A percentile compares a stretch with the other conserved stretches of the same genome.
phyloP scores from a whole-genome alignment of 2,329 filamentous ascomycete genomes.

The Fusarium armeniacum region DNA sequence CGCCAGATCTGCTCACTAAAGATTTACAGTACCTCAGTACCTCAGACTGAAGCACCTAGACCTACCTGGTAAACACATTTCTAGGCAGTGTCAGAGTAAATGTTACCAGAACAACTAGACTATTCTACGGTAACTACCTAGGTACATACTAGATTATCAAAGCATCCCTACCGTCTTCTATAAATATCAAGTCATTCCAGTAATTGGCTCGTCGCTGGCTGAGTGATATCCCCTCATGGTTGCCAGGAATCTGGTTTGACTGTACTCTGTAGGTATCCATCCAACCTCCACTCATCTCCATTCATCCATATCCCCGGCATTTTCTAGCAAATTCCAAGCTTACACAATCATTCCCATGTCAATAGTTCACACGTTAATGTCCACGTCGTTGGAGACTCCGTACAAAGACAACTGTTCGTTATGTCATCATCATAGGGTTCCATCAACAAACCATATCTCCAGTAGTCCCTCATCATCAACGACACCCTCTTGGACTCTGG shows the following conservation, averaged over 20 bases:
- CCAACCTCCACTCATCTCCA: conserved; percentile 9
- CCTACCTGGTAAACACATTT: too few species aligned
- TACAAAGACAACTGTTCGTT: background rate
- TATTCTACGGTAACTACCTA: background rate
- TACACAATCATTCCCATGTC: conserved; percentile 15
- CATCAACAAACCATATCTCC: conserved; percentile 13
- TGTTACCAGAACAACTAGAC: background rate
- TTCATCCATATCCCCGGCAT: conserved; percentile 23
- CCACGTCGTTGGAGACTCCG: background rate
- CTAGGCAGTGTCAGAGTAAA: background rate
- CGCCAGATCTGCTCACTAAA: background rate
- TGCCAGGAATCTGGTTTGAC: conserved; percentile 21
- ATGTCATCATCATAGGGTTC: conserved; percentile 27
- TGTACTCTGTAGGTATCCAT: background rate
- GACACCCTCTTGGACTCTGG: conserved; percentile 24
- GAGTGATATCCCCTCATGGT: background rate
- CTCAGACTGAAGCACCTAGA: too few species aligned
- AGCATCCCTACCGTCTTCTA: too few species aligned
- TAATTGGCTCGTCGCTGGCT: background rate
- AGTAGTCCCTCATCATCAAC: conserved; percentile 18
- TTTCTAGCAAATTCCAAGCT: conserved; percentile 30
- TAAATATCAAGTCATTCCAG: background rate
- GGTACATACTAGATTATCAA: background rate
- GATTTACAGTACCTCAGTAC: background rate
- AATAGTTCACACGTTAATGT: conserved; percentile 24